phyloP scores from a whole-genome alignment of 1,139 yeast species.

The Spathaspora sp. region DNA sequence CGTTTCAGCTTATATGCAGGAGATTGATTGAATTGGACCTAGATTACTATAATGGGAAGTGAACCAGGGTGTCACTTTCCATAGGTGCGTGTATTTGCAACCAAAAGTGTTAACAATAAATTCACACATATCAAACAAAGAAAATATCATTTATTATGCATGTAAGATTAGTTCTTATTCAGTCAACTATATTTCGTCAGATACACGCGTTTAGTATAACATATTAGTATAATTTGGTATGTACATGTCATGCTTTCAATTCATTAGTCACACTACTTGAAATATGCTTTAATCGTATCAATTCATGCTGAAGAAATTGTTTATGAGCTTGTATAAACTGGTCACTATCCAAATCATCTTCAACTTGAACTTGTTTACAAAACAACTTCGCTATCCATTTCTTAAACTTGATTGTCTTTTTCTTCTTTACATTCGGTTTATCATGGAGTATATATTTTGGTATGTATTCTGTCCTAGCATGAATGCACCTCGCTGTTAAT shows the following conservation, averaged over 20 bases:
- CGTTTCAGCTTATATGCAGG: slow-evolving; percentile 8
- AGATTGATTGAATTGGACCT: not conserved
- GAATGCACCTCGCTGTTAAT: not conserved
- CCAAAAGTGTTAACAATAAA: not conserved
- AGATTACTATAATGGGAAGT: not conserved
- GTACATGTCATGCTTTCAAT: no score
- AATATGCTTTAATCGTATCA: not conserved
- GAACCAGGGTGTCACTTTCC: not conserved
- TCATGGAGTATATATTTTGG: not conserved
- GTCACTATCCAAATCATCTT: not conserved
- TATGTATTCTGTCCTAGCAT: not conserved
- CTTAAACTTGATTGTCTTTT: not conserved
- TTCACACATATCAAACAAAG: not conserved
- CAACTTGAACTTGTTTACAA: not conserved
- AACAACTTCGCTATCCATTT: not conserved
- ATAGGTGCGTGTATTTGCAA: not conserved
- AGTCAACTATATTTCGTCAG: not conserved
- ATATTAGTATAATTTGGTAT: no score
- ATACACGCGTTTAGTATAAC: not conserved
- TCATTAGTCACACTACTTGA: not conserved
- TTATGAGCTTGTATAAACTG: not conserved
- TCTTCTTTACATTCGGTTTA: not conserved
- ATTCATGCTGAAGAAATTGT: not conserved
- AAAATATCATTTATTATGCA: not conserved
- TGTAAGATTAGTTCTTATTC: no score